Evolutionary conservation across 2,329 filamentous ascomycete species (phyloP).

Genomic region (Diplodia intermedia): DNA sequence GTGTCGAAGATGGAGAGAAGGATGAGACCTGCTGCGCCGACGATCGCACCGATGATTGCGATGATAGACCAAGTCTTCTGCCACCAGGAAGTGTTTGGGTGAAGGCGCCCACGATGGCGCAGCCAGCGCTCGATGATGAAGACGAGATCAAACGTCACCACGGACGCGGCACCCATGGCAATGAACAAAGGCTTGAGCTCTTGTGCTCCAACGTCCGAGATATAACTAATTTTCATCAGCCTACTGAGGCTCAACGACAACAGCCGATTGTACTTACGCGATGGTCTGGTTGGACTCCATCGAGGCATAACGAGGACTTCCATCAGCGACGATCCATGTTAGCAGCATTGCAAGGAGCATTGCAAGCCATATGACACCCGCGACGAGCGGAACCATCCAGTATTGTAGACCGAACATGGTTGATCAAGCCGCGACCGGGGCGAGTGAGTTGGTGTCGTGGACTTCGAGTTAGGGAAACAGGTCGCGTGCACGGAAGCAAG

Average conservation of each 20-base stretch:
- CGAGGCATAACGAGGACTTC: conserved; percentile 64
- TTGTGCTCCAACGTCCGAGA: conserved; percentile 61
- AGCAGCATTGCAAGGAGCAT: conserved; percentile 74
- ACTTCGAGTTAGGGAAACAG: background rate
- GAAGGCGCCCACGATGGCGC: conserved; percentile 78
- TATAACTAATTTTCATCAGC: conserved; percentile 39
- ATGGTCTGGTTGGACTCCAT: conserved; percentile 67
- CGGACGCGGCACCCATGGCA: conserved; percentile 71
- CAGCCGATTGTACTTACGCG: conserved; percentile 65
- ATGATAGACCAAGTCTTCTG: conserved; percentile 70
- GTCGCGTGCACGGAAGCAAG: conserved; percentile 25
- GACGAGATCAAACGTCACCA: conserved; percentile 79
- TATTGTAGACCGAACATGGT: conserved; percentile 55
- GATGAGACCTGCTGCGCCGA: conserved; percentile 81
- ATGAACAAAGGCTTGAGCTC: conserved; percentile 80
- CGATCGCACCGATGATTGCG: conserved; percentile 71
- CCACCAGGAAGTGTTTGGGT: conserved; percentile 69
- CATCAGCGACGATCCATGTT: conserved; percentile 67
- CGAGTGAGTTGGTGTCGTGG: conserved; percentile 7
- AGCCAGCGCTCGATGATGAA: conserved; percentile 86
- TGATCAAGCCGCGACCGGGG: background rate
- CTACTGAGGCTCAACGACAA: no score
- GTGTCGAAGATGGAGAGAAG: conserved; percentile 88
- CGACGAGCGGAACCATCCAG: conserved; percentile 73
- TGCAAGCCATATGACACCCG: conserved; percentile 59